A percentile compares a stretch with the other conserved stretches of the same genome.
Conservation (phyloP, 2,329 filamentous ascomycete species). For the Trichophyton rubrum region DNA sequence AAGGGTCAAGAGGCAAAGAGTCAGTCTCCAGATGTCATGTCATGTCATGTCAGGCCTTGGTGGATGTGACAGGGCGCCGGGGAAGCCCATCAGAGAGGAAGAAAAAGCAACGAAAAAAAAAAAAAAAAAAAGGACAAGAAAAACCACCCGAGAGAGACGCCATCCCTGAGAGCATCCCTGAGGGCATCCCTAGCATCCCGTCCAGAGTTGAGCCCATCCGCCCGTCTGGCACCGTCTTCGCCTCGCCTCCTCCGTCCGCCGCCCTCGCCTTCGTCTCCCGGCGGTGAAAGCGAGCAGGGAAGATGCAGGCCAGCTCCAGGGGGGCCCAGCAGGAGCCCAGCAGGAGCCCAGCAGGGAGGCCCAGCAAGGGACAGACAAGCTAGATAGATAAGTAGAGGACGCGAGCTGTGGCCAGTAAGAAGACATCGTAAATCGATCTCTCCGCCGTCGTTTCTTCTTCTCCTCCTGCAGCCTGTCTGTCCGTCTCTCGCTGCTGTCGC, state of each 20-base stretch:
- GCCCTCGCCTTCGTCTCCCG: not conserved
- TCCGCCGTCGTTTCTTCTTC: not conserved
- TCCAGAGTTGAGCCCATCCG: not conserved
- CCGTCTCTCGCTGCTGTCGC: too few relatives aligned
- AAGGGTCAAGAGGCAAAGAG: not conserved
- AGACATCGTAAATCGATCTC: not conserved
- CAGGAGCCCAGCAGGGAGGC: not conserved
- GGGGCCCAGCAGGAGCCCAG: too few relatives aligned
- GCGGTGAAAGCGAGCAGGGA: not conserved
- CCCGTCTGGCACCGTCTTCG: too few relatives aligned
- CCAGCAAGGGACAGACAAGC: not conserved
- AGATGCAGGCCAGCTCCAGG: too few relatives aligned
- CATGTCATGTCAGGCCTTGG: not conserved
- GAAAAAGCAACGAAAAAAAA: not conserved
- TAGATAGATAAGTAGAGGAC: too few relatives aligned
- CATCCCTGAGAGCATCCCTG: not conserved
- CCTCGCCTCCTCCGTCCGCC: too few relatives aligned
- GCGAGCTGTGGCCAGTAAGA: not conserved
- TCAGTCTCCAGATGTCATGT: not conserved
- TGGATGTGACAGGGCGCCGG: not conserved
- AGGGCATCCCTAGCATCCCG: not conserved
- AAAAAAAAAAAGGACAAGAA: not conserved
- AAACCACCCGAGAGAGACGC: not conserved
- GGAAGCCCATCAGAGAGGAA: not conserved
- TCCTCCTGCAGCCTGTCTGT: too few relatives aligned